Base-by-base conservation (phyloP, 257 asterid species). In the Solanum appendiculatum region DNA sequence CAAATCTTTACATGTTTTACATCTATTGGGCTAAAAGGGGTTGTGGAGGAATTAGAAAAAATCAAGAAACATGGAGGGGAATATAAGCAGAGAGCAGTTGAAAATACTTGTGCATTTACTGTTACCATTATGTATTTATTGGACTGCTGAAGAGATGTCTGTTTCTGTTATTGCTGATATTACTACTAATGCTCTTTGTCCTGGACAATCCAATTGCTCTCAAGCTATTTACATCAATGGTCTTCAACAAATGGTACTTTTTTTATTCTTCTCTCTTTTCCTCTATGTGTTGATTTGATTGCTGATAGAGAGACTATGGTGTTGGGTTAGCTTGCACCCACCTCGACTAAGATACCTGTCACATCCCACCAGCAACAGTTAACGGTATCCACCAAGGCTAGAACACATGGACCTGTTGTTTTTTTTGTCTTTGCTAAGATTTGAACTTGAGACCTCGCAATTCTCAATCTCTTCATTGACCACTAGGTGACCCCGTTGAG, bases 71-170 rank as follows among this genome's bases (percentile, higher is more conserved):
- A 75, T 75, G 83, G 83, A 75, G 6, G 83, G 83, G 6, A 40
- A 74, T 36, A 91, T 74, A 48, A 91, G 89, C 21, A 88, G 85
- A 90, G 92, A 88, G 87, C 95, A 89, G 90, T 87, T 95, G 36
- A 92, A 90, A 87, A 88, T 93, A 48, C 68, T 96, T 88, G 85
- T 94, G 86, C 93, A 96, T 87, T 87, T 96, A 29, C 36, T 96
- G 88, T 70, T 94, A 39, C 96, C 99, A 56, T 87, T 96, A 18
- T 93, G 95, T 87, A 88, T 93, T 82, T 98, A 96, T 78, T 96
- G 98, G 98, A 85, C 94, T 39, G 99, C 98, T 75, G 97, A 94
- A 88, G 99, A 94, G 90, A 95, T 95, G 98, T 92, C 99, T 48
- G 93, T 89, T 69, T 92, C 99, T 18, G 97, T 95, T 73, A 91